A percentile compares a stretch with the other conserved stretches of the same genome.
phyloP scores from a whole-genome alignment of 768 basidiomycete genomes.

The Lentinula sp. region DNA sequence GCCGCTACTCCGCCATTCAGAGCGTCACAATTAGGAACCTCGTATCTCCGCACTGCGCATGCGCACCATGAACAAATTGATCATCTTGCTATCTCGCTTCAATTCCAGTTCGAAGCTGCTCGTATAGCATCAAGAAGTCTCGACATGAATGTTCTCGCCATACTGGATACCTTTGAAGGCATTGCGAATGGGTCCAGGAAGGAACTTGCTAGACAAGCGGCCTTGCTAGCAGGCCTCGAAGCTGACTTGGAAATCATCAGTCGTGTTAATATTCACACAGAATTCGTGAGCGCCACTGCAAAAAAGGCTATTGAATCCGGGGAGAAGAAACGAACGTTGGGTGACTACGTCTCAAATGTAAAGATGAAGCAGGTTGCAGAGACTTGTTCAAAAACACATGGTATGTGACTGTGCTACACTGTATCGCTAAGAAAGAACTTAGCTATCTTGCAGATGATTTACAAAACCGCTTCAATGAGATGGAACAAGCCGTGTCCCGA shows the following conservation, averaged over 20 bases:
- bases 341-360: slow-evolving; percentile 71
- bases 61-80: slow-evolving; percentile 58
- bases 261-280: slow-evolving; percentile 61
- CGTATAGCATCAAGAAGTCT: slow-evolving; percentile 68
- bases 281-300: slow-evolving; percentile 65
- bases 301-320: slow-evolving; percentile 69
- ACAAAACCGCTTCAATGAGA: slow-evolving; percentile 42
- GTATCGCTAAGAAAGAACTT: not conserved
- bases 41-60: slow-evolving; percentile 59
- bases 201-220: slow-evolving; percentile 64
- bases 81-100: slow-evolving; percentile 44
- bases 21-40: slow-evolving; percentile 58
- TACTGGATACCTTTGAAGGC: slow-evolving; percentile 64
- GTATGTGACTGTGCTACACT: slow-evolving; percentile 28
- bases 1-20: slow-evolving; percentile 69
- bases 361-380: slow-evolving; percentile 82
- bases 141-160: slow-evolving; percentile 66
- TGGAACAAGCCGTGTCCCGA: slow-evolving; percentile 44
- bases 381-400: slow-evolving; percentile 61
- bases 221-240: slow-evolving; percentile 56
- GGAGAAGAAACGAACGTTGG: slow-evolving; percentile 60
- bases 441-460: slow-evolving; percentile 46
- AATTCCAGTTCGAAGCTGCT: slow-evolving; percentile 63
- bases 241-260: slow-evolving; percentile 69
- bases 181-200: slow-evolving; percentile 48